phyloP scores from a whole-genome alignment of 345 rosid species.

The Zanthoxylum bungeanum region DNA sequence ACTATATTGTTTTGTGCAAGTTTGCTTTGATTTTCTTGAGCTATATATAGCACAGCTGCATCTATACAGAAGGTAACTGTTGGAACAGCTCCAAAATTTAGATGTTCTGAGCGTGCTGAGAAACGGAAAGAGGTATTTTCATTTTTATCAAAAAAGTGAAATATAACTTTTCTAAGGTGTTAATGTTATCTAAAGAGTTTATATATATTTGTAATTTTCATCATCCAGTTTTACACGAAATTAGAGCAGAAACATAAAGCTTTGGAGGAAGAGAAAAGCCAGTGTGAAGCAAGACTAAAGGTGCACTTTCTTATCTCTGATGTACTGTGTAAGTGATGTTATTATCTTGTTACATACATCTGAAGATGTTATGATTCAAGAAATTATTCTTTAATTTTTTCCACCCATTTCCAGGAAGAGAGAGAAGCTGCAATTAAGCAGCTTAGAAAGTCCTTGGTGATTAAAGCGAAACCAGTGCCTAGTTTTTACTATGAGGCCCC shows the following conservation, averaged over 20 bases:
- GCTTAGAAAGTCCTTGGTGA: constrained; percentile 75
- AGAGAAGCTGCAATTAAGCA: constrained; percentile 89
- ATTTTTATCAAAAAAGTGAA: constrained; percentile 1
- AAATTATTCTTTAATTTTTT: not conserved
- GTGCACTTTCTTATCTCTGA: constrained; percentile 27
- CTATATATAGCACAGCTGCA: constrained; percentile 56
- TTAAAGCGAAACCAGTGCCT: constrained; percentile 92
- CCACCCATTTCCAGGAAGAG: constrained; percentile 70
- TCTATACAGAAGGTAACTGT: constrained; percentile 71
- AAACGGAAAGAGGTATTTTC: constrained; percentile 77
- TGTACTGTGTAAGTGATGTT: not conserved
- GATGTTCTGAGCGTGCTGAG: constrained; percentile 72
- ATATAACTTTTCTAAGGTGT: constrained; percentile 13
- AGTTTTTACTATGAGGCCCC: constrained; percentile 88
- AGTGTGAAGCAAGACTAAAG: constrained; percentile 77
- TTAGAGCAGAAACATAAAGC: constrained; percentile 82
- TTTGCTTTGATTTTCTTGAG: constrained; percentile 48
- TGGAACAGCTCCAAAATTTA: constrained; percentile 91
- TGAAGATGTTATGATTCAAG: not conserved
- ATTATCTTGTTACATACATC: not conserved
- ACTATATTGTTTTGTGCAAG: not conserved
- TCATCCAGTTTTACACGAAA: constrained; percentile 68
- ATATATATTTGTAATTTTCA: constrained; percentile 18
- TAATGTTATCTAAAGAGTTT: not conserved
- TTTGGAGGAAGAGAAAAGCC: constrained; percentile 70